Base-by-base conservation (phyloP, 2,329 filamentous ascomycete genomes). In the Claviceps quebecensis region DNA sequence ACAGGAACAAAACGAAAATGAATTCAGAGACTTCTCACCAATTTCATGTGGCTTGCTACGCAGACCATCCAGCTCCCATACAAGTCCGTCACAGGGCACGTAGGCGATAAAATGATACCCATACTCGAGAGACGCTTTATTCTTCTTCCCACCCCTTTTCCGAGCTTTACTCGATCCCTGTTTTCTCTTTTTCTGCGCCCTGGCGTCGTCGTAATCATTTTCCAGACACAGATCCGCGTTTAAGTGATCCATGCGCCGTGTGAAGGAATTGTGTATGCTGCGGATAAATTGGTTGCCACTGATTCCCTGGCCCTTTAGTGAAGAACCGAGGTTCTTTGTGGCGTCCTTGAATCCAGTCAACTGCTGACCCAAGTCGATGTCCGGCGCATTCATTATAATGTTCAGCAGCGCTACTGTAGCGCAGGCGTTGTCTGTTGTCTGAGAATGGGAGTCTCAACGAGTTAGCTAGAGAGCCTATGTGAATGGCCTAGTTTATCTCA, bases 381-480 rank as follows among this genome's bases (percentile, higher is more conserved):
- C 72, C 0, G 78, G 70, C 23, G 82, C 75, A 62, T 97, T 97
- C 78, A 95, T 94, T 61, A 95, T 72, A 54, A 96, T 95, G 60
- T 97, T 97, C 59, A 96, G 76, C 57, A 97, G 73, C 3, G 93
- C 89, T 45, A 96, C 80, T n/a, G 87, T 93, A 19, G 88, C 93
- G 67, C 93, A 98, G 26, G 88, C 84, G 65, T 95, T 95, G 51
- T 79, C 76, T 0, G 81, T 84, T 1, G 86, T 88, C 83, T 91
- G 49, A 26, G 23, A 2, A 11, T 34, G 29, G 9, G 29, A 9
- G 34, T 17, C 29, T 9, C 9, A 17, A 17, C 11, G 16, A 36
- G 19, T 50, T 19, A 50, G 48, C 22, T 44, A 19, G 23, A 34
- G 23, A 29, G 6, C 14, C 26, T 29, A 29, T 45, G 43, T 8